Evolutionary conservation across 2,329 filamentous ascomycete genomes (phyloP).

Genomic region (Curvularia spicifera): DNA sequence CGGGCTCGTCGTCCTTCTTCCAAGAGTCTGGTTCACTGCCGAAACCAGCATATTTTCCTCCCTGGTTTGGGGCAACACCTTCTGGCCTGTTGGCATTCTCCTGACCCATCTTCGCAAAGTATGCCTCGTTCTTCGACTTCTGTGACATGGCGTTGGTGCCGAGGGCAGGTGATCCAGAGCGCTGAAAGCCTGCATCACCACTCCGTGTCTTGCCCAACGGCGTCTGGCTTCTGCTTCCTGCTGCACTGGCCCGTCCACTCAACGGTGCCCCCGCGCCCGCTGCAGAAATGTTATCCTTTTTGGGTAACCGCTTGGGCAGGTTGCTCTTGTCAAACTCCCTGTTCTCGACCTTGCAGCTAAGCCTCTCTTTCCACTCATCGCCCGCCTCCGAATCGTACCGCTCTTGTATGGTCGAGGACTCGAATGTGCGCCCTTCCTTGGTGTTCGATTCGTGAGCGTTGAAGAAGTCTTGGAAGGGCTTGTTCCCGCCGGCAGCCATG

Average conservation of each 20-base stretch:
- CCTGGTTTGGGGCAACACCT: conserved; percentile 81
- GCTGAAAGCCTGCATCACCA: conserved; percentile 39
- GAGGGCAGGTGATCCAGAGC: conserved; percentile 48
- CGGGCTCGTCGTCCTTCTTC: conserved; percentile 51
- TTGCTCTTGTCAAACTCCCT: conserved; percentile 78
- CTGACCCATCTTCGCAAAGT: conserved; percentile 83
- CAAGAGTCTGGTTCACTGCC: conserved; percentile 72
- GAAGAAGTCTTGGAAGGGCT: conserved; percentile 86
- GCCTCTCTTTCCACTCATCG: conserved; percentile 92
- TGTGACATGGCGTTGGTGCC: conserved; percentile 51
- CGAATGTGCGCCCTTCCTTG: conserved; percentile 65
- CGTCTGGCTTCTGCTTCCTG: conserved; percentile 48
- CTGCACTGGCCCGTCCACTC: conserved; percentile 46
- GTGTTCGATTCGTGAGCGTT: conserved; percentile 61
- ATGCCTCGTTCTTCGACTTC: conserved; percentile 78
- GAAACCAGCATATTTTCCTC: conserved; percentile 91
- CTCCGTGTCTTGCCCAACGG: conserved; percentile 47
- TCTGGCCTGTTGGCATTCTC: conserved; percentile 81
- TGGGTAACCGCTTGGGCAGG: conserved; percentile 59
- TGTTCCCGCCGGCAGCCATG: conserved; percentile 92
- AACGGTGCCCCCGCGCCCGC: conserved; percentile 35
- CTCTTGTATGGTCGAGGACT: conserved; percentile 87
- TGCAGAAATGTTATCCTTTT: conserved; percentile 39
- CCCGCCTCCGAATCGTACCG: conserved; percentile 88
- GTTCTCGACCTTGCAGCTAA: conserved; percentile 87